These are phyloP conservation scores for Herpetospermum pedunculosum DNA, from an alignment of 306 rosid species.

Conservation along the genomic window DNA sequence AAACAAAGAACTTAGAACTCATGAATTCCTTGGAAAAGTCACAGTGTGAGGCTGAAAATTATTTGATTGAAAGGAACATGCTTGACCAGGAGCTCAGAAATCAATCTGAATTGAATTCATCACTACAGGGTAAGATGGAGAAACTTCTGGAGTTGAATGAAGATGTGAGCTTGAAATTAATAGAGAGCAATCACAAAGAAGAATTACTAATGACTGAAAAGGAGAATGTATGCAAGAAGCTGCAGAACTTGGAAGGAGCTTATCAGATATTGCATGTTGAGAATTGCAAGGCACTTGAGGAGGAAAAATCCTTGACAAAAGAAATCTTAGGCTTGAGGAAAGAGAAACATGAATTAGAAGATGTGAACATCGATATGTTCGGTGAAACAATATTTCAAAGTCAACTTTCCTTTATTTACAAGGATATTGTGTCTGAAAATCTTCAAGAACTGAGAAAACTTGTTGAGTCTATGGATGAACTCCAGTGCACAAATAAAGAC, in stretches of 20 bases:
- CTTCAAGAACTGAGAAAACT: conserved; percentile 27
- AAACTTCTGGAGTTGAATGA: conserved; percentile 37
- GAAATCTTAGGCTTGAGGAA: conserved; percentile 35
- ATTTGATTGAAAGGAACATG: conserved; percentile 33
- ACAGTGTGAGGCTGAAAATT: conserved; percentile 25
- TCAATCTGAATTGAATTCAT: conserved; percentile 25
- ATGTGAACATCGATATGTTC: conserved; percentile 34
- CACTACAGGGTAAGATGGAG: not conserved
- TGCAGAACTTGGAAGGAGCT: conserved; percentile 32
- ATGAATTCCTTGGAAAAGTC: conserved; percentile 42
- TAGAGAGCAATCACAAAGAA: conserved; percentile 41
- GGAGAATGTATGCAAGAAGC: conserved; percentile 32
- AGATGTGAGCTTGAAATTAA: conserved; percentile 45
- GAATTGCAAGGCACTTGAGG: conserved; percentile 34
- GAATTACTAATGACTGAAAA: conserved; percentile 31
- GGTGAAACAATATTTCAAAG: conserved; percentile 44
- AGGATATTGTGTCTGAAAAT: conserved; percentile 38
- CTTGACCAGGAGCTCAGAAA: conserved; percentile 36
- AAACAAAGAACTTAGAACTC: conserved; percentile 37
- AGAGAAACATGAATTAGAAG: conserved; percentile 17
- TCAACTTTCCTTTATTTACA: conserved; percentile 48
- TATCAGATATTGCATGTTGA: conserved; percentile 41
- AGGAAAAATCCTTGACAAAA: conserved; percentile 36
- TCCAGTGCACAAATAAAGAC: conserved; percentile 28
- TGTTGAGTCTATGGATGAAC: conserved; percentile 36